Percentiles rank a stretch among this genome's conserved stretches.
Conservation (phyloP, 345 rosid genomes). For the Mangifera indica region DNA sequence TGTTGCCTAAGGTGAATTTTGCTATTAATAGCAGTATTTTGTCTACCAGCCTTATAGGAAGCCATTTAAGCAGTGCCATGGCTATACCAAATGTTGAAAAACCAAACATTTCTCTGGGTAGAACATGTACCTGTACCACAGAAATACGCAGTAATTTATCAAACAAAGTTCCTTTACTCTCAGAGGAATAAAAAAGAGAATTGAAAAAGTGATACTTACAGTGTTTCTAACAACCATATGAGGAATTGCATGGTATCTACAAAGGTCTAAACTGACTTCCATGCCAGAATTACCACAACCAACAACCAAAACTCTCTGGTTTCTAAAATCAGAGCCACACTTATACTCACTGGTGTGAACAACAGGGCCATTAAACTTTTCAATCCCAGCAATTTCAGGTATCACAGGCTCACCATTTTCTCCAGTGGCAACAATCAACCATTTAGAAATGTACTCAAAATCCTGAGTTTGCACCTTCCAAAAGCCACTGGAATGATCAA, state of each 20-base stretch:
- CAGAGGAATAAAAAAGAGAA: too few relatives aligned
- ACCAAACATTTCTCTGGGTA: slow-evolving; percentile 86
- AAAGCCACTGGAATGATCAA: slow-evolving; percentile 40
- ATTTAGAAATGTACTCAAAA: slow-evolving; percentile 47
- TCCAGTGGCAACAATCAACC: slow-evolving; percentile 83
- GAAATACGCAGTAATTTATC: background rate
- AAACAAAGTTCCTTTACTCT: background rate
- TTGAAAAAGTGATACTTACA: slow-evolving; percentile 26
- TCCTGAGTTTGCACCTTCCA: slow-evolving; percentile 73
- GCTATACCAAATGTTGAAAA: slow-evolving; percentile 80
- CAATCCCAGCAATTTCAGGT: slow-evolving; percentile 59
- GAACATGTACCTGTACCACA: slow-evolving; percentile 69
- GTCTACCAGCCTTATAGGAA: slow-evolving; percentile 72
- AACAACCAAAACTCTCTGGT: slow-evolving; percentile 60
- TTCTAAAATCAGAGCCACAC: slow-evolving; percentile 52
- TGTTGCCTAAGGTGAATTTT: slow-evolving; percentile 53
- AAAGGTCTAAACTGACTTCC: slow-evolving; percentile 88
- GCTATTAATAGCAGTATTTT: slow-evolving; percentile 51
- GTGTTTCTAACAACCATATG: slow-evolving; percentile 70
- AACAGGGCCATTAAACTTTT: slow-evolving; percentile 46
- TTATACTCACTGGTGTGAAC: slow-evolving; percentile 66
- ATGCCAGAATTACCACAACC: slow-evolving; percentile 94
- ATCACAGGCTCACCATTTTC: slow-evolving; percentile 81
- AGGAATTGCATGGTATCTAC: slow-evolving; percentile 54
- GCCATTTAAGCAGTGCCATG: slow-evolving; percentile 74